Evolutionary conservation across 768 basidiomycete species (phyloP).

Genomic region (Dacryopinax spathularia): DNA sequence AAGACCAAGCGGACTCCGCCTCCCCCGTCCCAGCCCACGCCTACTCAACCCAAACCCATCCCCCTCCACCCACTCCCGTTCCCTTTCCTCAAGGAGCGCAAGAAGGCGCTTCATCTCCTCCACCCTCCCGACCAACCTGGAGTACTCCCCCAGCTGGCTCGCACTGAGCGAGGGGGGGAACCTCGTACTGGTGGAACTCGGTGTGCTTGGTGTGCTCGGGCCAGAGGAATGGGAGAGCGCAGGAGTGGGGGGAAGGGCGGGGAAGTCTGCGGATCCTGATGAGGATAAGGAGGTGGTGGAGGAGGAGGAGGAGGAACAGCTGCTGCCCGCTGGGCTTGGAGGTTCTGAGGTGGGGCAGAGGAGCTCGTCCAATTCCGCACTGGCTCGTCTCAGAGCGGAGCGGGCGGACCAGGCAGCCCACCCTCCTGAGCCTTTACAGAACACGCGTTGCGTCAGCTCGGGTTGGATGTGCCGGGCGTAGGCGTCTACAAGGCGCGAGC

Average conservation of each 20-base stretch:
- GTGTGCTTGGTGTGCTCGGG: not conserved
- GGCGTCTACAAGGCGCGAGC: not conserved
- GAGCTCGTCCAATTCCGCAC: not conserved
- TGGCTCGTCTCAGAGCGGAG: not conserved
- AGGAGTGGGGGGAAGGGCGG: not conserved
- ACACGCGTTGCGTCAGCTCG: not conserved
- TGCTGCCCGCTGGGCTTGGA: not conserved
- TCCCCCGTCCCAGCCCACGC: not conserved
- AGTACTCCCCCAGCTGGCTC: not conserved
- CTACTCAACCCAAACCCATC: no score
- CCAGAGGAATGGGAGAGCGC: not conserved
- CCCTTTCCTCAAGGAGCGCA: not conserved
- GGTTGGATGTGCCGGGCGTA: not conserved
- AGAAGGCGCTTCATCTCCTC: not conserved
- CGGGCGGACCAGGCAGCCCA: not conserved
- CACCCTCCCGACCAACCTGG: not conserved
- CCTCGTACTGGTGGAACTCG: not conserved
- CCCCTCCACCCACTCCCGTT: not conserved
- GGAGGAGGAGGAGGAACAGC: not conserved
- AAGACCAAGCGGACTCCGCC: not conserved
- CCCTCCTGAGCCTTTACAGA: not conserved
- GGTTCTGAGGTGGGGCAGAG: not conserved
- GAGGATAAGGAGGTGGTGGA: not conserved
- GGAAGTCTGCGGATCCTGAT: no score
- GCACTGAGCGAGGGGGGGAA: not conserved